phyloP scores from a whole-genome alignment of 225 moss, liverwort and hornwort genomes.

The Bryoerythrophyllum caledonicum region DNA sequence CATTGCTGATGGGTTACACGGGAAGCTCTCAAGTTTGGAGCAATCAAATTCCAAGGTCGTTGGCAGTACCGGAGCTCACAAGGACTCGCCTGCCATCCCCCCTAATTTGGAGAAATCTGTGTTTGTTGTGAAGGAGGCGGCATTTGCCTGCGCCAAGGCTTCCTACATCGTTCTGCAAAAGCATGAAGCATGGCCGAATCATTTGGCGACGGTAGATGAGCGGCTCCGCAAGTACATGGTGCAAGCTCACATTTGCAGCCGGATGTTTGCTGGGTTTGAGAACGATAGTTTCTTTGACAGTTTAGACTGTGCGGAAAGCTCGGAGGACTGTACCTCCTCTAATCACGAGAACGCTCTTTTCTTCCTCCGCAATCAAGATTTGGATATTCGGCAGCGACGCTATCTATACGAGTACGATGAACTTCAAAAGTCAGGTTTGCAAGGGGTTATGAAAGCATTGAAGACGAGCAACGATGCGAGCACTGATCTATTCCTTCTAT shows the following conservation, averaged over 20 bases:
- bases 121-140: no score
- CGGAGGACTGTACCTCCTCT: neutral
- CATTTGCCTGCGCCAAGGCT: no score
- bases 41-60: no score
- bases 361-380: conserved; percentile 22
- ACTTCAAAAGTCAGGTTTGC: neutral
- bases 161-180: no score
- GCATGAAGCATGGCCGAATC: no score
- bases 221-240: conserved; percentile 7
- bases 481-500: neutral
- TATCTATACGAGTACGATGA: neutral
- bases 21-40: no score
- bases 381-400: neutral
- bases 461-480: neutral
- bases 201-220: neutral
- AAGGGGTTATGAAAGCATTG: neutral
- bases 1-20: no score
- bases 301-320: neutral
- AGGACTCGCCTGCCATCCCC: no score
- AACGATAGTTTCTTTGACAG: conserved; percentile 18
- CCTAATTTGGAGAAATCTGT: no score
- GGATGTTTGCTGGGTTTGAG: conserved; percentile 34
- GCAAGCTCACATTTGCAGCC: conserved; percentile 13
- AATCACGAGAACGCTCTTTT: neutral
- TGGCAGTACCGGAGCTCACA: no score